Base-by-base conservation (phyloP, 2,329 filamentous ascomycete genomes). In the Aspergillus costaricaensis region DNA sequence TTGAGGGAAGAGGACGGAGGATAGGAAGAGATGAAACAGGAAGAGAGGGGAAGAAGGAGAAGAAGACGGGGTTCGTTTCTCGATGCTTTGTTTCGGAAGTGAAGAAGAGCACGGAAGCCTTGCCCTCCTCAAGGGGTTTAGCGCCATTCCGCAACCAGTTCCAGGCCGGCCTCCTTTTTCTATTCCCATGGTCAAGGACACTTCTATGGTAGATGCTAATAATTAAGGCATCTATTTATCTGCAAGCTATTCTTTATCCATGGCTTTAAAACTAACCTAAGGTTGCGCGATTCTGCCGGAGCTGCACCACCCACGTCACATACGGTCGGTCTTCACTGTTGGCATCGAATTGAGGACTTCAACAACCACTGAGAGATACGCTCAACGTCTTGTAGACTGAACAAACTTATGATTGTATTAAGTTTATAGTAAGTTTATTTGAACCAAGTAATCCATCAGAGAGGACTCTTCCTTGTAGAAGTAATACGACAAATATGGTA, bases 61-160 rank as follows among this genome's bases (percentile, higher is more conserved):
- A 58, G 43, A 27, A 58, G 43, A 27, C 36, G 48, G 25, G 47
- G 32, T 23, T 47, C 10, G 38, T 9, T 49, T 30, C 27, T 30
- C 27, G 15, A 50, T 50, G 47, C 47, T 27, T 30, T 50, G 47
- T 50, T 50, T 50, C 47, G 47, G 47, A 27, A 30, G 23, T 25
- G 47, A 21, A 19, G 41, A 44, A 44, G 41, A 23, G 19, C 41
- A 44, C 41, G 19, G 41, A 44, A 14, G 17, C 41, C 41, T 21
- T 5, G 41, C 19, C 38, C 14, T 6, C 54, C 54, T 32, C 39
- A 38, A 47, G 25, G 23, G 27, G 44, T 19, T 47, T 48, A 56
- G 41, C 36, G 15, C 32, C 54, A 56, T 56, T 47, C 54, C 39
- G 41, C 21, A 47, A 32, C 17, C 39, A 50, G 50, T 43, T 12